Base-by-base conservation (phyloP, 768 basidiomycete genomes). In the Panaeolus papilionaceus region DNA sequence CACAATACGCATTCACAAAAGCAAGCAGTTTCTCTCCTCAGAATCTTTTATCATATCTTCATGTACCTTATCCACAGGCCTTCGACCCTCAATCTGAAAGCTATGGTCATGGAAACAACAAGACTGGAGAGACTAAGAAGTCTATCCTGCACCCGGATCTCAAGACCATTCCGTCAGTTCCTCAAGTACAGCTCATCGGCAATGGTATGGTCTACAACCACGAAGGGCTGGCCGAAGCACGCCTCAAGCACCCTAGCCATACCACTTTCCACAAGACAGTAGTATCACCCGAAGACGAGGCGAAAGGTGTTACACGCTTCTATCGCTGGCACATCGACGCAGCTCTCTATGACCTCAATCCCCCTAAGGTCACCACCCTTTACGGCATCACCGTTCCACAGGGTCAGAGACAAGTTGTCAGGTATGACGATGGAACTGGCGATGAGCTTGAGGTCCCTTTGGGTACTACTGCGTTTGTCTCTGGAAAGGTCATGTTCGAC, bases 311-410 rank as follows among this genome's bases (percentile, higher is more conserved):
- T 54, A 96, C 94, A n/a, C 86, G 94, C 44, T 96, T 92, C 84
- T 95, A 94, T 77, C 84, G 94, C 62, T 95, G 94, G 94, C 93
- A 96, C 77, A 95, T 96, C 77, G 95, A 96, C 71, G 94, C 95
- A 0, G 93, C 93, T 1, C 79, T 94, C 42, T 93, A 92, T 75
- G 88, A 90, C 65, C 82, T 91, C 12, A 86, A 88, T 28, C 92
- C 92, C 18, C 94, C 95, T 3, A 90, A 85, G 70, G 94, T 93
- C 47, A 96, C 95, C 5, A 93, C 94, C 0, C 86, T 96, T 23
- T 95, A 94, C 71, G 93, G 89, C 0, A 83, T 96, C 69, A 81
- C 72, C 2, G 90, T 96, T 0, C 95, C 95, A 2, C 69, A 82
- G 26, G 94, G 93, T 1, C 73, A 80, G 11, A 73, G 69, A 20